Evolutionary conservation across 2,329 filamentous ascomycete species (phyloP).

Genomic region (Fusarium praegraminearum): DNA sequence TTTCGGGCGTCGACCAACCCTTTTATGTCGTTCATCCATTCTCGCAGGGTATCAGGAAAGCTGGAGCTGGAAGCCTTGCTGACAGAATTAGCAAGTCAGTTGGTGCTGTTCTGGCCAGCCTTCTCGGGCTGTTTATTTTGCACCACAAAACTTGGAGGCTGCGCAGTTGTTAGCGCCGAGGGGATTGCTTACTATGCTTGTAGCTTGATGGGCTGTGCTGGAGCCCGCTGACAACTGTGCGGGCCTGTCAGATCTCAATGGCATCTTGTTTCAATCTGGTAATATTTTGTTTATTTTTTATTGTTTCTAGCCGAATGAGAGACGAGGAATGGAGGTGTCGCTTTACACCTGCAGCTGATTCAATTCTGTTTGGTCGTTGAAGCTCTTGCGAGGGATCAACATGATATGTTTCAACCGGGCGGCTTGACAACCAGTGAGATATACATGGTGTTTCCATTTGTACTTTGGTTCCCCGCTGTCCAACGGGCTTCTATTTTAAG

Average conservation of each 20-base stretch:
- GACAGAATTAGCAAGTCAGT: neutral
- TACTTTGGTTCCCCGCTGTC: neutral
- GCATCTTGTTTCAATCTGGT: neutral
- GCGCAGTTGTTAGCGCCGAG: conserved; percentile 17
- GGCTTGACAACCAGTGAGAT: conserved; percentile 4
- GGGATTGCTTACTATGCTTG: conserved; percentile 4
- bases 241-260: neutral
- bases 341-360: neutral
- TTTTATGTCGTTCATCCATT: conserved; percentile 29
- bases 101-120: neutral
- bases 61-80: neutral
- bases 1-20: conserved; percentile 9
- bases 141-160: neutral
- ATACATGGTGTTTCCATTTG: neutral
- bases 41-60: neutral
- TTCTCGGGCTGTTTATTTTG: neutral
- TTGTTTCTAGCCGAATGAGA: neutral
- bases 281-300: neutral
- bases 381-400: neutral
- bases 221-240: neutral
- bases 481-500: conserved; percentile 29
- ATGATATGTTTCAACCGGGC: conserved; percentile 15
- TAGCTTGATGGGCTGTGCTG: conserved; percentile 16
- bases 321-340: neutral
- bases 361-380: neutral